A percentile compares a stretch with the other conserved stretches of the same genome.
Conservation (phyloP, 805 yeast genomes). For the Wickerhamiella vanderwaltii region DNA sequence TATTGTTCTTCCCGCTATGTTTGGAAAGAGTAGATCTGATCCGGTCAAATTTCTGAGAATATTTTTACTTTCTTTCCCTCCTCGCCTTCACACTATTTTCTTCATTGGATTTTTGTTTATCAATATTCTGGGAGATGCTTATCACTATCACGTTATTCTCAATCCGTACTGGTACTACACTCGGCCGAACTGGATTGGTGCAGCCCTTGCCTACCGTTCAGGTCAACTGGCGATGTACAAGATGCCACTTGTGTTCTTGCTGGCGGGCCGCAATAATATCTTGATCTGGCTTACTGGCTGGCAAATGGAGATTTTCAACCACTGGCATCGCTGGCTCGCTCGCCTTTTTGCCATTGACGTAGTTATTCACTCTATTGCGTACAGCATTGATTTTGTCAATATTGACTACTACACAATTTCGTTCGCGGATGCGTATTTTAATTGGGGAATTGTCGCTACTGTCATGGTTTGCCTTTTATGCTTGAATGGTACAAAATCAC, state of each 20-base stretch:
- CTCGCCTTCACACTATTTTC: conserved; percentile 32
- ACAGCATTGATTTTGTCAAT: conserved; percentile 42
- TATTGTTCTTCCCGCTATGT: conserved; percentile 24
- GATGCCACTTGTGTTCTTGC: conserved; percentile 45
- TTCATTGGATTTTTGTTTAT: conserved; percentile 26
- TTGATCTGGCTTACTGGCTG: conserved; percentile 46
- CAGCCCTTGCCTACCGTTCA: conserved; percentile 28
- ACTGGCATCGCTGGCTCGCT: conserved; percentile 52
- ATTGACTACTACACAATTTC: conserved; percentile 32
- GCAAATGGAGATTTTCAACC: conserved; percentile 41
- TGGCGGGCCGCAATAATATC: conserved; percentile 59
- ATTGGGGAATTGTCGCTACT: conserved; percentile 23
- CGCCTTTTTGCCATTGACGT: conserved; percentile 37
- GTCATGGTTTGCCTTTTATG: conserved; percentile 26
- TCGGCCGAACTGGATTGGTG: not conserved
- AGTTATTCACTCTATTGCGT: conserved; percentile 42
- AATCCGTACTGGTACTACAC: not conserved
- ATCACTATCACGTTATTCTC: conserved; percentile 1
- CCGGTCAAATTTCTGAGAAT: conserved; percentile 15
- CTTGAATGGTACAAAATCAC: conserved; percentile 26
- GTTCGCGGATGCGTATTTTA: conserved; percentile 31
- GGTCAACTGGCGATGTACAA: conserved; percentile 20
- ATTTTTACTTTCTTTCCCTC: conserved; percentile 26
- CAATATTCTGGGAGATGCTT: conserved; percentile 7
- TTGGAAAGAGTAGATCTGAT: conserved; percentile 20